phyloP scores from a whole-genome alignment of 495 filamentous ascomycete genomes.

The Penicillium mononematosum region DNA sequence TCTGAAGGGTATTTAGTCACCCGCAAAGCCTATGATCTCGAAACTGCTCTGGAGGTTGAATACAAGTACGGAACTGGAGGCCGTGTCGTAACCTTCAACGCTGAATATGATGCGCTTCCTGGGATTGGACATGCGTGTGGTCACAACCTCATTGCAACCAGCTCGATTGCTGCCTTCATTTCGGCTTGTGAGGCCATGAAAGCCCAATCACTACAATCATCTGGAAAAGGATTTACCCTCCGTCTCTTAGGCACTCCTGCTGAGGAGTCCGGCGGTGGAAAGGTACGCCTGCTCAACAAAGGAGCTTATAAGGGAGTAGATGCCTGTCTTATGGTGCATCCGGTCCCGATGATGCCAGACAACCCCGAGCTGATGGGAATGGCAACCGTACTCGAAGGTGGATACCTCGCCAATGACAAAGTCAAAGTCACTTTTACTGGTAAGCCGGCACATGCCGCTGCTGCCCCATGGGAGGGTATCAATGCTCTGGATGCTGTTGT shows the following conservation, averaged over 20 bases:
- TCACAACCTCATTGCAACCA: constrained; percentile 49
- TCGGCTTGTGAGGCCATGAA: constrained; percentile 40
- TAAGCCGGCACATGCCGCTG: constrained; percentile 55
- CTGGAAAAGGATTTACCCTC: constrained; percentile 26
- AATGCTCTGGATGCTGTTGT: constrained; percentile 67
- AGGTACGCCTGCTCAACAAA: constrained; percentile 49
- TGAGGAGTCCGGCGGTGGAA: constrained; percentile 44
- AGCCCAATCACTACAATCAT: constrained; percentile 10
- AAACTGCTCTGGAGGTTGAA: constrained; percentile 58
- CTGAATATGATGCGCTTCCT: constrained; percentile 55
- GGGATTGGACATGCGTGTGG: constrained; percentile 51
- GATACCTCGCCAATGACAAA: constrained; percentile 56
- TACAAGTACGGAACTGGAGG: constrained; percentile 48
- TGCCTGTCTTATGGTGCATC: constrained; percentile 56
- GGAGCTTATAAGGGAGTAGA: constrained; percentile 51
- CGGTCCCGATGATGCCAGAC: constrained; percentile 38
- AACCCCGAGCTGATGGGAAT: constrained; percentile 27
- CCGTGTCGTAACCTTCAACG: constrained; percentile 55
- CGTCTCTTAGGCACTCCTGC: constrained; percentile 50
- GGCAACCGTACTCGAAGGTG: constrained; percentile 38
- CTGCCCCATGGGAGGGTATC: constrained; percentile 62
- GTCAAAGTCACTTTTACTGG: constrained; percentile 47
- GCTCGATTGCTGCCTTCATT: constrained; percentile 45
- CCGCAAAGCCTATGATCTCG: constrained; percentile 48
- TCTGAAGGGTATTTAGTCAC: constrained; percentile 35